Percentiles rank a stretch among this genome's conserved stretches.
These are phyloP conservation scores for Rubia balearica DNA, from an alignment of 305 asterid species.

Conservation along the genomic window DNA sequence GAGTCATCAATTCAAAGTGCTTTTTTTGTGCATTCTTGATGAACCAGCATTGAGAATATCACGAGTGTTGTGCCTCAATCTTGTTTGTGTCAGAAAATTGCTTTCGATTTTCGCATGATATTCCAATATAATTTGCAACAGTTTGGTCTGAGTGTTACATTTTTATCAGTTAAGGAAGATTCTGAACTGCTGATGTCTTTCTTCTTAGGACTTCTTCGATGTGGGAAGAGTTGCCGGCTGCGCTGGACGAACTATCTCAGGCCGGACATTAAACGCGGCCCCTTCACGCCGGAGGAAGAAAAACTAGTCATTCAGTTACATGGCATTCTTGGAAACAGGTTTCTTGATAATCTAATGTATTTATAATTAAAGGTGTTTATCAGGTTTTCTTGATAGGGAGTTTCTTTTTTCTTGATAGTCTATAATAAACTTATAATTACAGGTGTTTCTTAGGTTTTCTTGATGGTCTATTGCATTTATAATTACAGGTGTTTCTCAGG, in stretches of 20 bases:
- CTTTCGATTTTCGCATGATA: too few relatives aligned
- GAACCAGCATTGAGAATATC: neutral
- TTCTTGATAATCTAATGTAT: neutral
- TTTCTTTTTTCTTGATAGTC: too few relatives aligned
- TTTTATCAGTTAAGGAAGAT: neutral
- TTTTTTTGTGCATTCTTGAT: neutral
- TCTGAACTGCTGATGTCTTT: slow-evolving; percentile 2
- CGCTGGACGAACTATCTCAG: slow-evolving; percentile 94
- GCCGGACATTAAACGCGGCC: slow-evolving; percentile 92
- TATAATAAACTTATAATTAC: too few relatives aligned
- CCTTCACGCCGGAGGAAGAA: slow-evolving; percentile 70
- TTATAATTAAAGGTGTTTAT: neutral
- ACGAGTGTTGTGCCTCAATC: neutral
- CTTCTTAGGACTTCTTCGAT: slow-evolving; percentile 71
- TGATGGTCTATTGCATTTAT: neutral
- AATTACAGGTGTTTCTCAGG: too few relatives aligned
- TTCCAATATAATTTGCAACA: too few relatives aligned
- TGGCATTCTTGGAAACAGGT: slow-evolving; percentile 97
- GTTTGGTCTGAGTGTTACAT: too few relatives aligned
- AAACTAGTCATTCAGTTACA: slow-evolving; percentile 89
- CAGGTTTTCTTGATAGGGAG: neutral
- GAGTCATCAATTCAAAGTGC: neutral
- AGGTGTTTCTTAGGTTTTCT: neutral
- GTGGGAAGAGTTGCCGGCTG: slow-evolving; percentile 93
- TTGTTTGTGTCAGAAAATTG: neutral